Evolutionary conservation across 2,329 filamentous ascomycete species (phyloP).

Genomic region (Aspergillus awamori): DNA sequence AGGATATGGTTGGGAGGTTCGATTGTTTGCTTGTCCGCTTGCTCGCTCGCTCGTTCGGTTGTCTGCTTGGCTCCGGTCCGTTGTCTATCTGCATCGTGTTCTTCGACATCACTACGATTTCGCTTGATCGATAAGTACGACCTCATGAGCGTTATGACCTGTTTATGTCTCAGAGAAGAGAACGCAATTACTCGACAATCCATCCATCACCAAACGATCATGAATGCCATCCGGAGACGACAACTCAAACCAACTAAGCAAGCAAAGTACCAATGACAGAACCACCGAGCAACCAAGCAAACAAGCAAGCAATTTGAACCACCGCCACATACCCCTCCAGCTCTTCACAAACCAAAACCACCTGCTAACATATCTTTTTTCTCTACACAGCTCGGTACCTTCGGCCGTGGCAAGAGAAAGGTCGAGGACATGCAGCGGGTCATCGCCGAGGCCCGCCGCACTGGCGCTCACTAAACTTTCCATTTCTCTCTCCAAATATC

Average conservation of each 20-base stretch:
- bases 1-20: neutral
- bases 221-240: neutral
- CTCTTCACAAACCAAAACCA: neutral
- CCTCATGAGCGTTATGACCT: neutral
- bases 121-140: neutral
- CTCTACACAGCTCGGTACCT: conserved; percentile 80
- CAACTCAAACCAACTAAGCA: neutral
- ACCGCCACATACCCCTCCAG: neutral
- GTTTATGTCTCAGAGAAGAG: neutral
- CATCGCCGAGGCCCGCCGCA: conserved; percentile 91
- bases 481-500: conserved; percentile 14
- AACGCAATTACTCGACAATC: neutral
- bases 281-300: neutral
- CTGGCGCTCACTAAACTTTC: conserved; percentile 63
- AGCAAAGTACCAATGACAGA: neutral
- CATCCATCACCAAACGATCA: neutral
- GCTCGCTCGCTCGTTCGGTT: conserved; percentile 4
- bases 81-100: neutral
- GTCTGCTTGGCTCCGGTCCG: neutral
- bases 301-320: neutral
- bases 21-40: neutral
- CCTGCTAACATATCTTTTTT: conserved; percentile 23
- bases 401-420: conserved; percentile 98
- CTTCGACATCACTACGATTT: neutral
- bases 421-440: conserved; percentile 98